These are phyloP conservation scores for Chytriomyces sp. DNA, from an alignment of 192 early-diverging fungal genomes.

Conservation along the genomic window DNA sequence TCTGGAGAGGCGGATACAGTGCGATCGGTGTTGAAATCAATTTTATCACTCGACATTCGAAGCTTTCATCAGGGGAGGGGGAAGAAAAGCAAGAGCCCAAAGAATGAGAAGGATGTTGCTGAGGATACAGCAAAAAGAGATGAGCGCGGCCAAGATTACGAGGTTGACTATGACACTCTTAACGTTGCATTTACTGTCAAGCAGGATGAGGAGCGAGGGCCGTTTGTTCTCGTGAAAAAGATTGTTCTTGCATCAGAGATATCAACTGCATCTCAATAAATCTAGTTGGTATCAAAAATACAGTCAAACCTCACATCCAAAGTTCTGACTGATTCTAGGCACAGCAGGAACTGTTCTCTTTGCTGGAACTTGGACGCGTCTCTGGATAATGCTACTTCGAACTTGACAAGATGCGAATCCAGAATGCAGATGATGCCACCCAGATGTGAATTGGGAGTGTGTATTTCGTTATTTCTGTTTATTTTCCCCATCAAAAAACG, in stretches of 20 bases:
- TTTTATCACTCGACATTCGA: constrained; percentile 36
- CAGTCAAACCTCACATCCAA: no score
- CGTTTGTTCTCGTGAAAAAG: constrained; percentile 23
- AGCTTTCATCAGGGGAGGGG: constrained; percentile 39
- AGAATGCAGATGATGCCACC: no score
- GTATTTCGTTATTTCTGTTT: no score
- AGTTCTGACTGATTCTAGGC: no score
- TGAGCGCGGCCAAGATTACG: constrained; percentile 31
- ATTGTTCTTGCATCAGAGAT: not conserved
- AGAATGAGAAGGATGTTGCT: not conserved
- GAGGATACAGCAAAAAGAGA: constrained; percentile 29
- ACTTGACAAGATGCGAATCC: no score
- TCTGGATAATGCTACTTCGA: no score
- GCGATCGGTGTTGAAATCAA: not conserved
- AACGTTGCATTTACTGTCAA: constrained; percentile 34
- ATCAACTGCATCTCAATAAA: no score
- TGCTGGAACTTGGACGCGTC: no score
- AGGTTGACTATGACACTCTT: constrained; percentile 32
- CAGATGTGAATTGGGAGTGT: no score
- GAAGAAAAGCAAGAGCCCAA: constrained; percentile 17
- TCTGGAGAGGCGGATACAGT: constrained; percentile 12
- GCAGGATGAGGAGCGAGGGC: constrained; percentile 23
- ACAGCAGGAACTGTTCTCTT: no score
- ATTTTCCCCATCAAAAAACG: not conserved
- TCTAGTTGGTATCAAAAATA: no score